Conservation (phyloP, 495 filamentous ascomycete species). For the Xylaria venustula region DNA sequence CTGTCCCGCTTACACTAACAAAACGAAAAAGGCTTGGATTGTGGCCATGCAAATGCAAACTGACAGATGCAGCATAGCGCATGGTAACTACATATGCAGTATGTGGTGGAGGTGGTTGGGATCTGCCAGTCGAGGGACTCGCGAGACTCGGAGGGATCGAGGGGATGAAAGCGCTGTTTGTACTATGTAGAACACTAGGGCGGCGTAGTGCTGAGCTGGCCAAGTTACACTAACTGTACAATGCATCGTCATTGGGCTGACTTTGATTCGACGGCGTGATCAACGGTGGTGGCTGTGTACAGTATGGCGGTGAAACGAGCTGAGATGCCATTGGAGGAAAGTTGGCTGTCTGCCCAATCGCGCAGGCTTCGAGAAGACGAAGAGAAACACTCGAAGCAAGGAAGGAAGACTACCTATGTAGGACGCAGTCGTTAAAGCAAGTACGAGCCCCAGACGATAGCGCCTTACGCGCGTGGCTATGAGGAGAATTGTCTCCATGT, state of each 20-base stretch:
- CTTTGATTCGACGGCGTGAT: neutral
- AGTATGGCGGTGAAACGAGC: neutral
- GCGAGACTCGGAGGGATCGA: no score
- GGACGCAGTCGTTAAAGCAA: no score
- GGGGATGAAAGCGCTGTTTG: neutral
- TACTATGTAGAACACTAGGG: no score
- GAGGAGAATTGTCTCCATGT: no score
- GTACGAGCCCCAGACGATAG: no score
- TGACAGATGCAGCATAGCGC: no score
- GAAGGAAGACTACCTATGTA: no score
- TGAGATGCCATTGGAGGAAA: neutral
- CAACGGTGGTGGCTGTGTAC: slow-evolving; percentile 1
- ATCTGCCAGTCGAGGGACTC: neutral
- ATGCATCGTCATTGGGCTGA: neutral
- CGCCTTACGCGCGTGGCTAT: no score
- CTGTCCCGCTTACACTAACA: neutral
- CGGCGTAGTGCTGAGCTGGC: no score
- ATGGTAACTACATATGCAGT: no score
- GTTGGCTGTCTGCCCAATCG: neutral
- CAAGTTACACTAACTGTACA: neutral
- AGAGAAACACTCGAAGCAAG: neutral
- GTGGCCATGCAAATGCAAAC: slow-evolving; percentile 1
- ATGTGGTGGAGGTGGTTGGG: neutral
- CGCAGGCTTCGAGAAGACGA: slow-evolving; percentile 4
- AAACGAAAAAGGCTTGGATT: neutral